A percentile compares a stretch with the other conserved stretches of the same genome.
phyloP scores from a whole-genome alignment of 371 early-diverging fungal species.

The Apophysomyces trapeziformis region DNA sequence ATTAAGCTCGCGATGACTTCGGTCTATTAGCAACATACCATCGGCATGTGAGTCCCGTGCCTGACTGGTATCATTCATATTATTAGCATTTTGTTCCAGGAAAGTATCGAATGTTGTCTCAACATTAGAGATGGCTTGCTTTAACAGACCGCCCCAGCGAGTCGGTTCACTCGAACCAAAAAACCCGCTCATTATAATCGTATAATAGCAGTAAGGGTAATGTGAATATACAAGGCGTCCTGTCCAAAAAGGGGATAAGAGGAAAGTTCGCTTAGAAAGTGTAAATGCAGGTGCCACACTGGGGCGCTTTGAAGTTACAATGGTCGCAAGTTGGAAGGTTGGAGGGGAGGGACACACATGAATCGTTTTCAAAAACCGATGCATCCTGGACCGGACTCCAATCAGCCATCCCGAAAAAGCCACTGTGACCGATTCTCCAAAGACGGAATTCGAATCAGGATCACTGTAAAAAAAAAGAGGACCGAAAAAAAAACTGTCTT shows the following conservation, averaged over 20 bases:
- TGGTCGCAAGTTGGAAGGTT: too few species aligned
- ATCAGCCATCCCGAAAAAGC: background rate
- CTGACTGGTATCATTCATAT: background rate
- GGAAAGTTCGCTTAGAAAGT: background rate
- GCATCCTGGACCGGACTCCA: background rate
- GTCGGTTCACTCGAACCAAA: slow-evolving; percentile 40
- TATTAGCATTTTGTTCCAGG: slow-evolving; percentile 52
- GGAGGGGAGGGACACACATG: too few species aligned
- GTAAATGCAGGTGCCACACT: background rate
- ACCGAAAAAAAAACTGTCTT: background rate
- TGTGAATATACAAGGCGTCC: background rate
- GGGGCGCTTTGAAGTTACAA: too few species aligned
- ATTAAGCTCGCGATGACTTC: too few species aligned
- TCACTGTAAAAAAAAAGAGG: background rate
- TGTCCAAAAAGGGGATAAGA: background rate
- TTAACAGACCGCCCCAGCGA: slow-evolving; percentile 71
- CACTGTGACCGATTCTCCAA: background rate
- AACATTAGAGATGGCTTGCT: slow-evolving; percentile 78
- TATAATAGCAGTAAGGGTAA: background rate
- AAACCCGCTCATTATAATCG: slow-evolving; percentile 42
- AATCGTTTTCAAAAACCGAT: background rate
- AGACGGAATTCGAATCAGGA: background rate
- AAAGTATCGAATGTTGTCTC: slow-evolving; percentile 83
- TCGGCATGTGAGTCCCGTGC: background rate
- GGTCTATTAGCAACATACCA: background rate